These are phyloP conservation scores for Murraya paniculata DNA, from an alignment of 345 rosid genomes.

Conservation along the genomic window DNA sequence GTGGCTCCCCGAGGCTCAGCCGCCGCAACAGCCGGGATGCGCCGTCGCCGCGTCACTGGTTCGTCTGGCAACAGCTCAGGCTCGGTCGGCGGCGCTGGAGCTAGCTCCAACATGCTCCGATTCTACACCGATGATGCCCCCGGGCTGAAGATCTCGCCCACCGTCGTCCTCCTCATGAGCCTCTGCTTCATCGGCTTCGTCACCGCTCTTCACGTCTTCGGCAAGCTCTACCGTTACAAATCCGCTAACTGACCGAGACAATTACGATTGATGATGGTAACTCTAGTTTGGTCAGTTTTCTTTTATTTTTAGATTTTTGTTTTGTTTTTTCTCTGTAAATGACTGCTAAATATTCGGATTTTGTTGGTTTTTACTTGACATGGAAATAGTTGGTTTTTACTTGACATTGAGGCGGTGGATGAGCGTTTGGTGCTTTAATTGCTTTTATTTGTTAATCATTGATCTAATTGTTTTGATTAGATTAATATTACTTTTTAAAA, in stretches of 20 bases:
- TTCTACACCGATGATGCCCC: constrained; percentile 98
- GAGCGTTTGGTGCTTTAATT: background rate
- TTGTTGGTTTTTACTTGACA: background rate
- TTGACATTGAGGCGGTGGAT: background rate
- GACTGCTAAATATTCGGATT: background rate
- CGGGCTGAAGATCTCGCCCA: constrained; percentile 88
- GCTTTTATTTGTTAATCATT: background rate
- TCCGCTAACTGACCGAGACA: constrained; percentile 33
- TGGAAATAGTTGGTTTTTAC: background rate
- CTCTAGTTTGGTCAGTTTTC: background rate
- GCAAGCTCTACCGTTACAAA: constrained; percentile 79
- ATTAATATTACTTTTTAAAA: no score
- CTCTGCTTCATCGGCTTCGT: constrained; percentile 96
- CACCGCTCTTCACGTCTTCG: constrained; percentile 89
- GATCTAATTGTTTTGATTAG: background rate
- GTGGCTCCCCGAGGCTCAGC: constrained; percentile 87
- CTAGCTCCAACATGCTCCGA: constrained; percentile 72
- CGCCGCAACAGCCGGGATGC: constrained; percentile 89
- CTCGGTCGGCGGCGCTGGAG: constrained; percentile 29
- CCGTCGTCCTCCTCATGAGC: constrained; percentile 88
- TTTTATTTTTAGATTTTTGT: background rate
- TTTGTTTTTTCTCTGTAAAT: constrained; percentile 23
- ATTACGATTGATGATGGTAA: constrained; percentile 12
- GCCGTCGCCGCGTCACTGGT: constrained; percentile 70
- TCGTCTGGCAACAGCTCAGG: constrained; percentile 34